These are phyloP conservation scores for Jaltomata sinuosa DNA, from an alignment of 257 asterid species.

Conservation along the genomic window DNA sequence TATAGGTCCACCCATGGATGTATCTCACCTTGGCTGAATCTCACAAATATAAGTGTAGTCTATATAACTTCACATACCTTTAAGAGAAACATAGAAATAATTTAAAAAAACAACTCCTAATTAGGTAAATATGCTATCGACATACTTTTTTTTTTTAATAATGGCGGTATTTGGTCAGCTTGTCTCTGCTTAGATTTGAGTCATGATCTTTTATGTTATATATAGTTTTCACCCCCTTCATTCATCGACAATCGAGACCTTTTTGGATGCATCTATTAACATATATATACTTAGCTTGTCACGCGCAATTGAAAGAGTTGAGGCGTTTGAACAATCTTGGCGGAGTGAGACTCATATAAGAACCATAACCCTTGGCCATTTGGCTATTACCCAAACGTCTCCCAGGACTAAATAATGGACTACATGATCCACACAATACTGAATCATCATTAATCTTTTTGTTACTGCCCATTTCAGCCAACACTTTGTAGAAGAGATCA, in stretches of 20 bases:
- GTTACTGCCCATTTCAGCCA: conserved; percentile 36
- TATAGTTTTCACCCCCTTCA: neutral
- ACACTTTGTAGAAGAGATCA: conserved; percentile 30
- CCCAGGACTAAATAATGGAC: conserved; percentile 8
- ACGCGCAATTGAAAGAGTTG: neutral
- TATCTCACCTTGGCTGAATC: neutral
- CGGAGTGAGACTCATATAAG: conserved; percentile 1
- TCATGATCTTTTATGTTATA: neutral
- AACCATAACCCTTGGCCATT: conserved; percentile 4
- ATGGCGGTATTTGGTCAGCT: neutral
- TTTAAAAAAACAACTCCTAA: neutral
- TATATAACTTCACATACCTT: neutral
- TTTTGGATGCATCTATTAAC: neutral
- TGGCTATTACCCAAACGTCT: conserved; percentile 9
- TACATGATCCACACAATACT: neutral
- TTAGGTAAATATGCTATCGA: neutral
- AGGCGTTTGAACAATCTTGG: conserved; percentile 3
- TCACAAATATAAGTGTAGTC: neutral
- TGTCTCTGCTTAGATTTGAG: no score
- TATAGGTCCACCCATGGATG: neutral
- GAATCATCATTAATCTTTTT: neutral
- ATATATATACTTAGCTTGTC: no score
- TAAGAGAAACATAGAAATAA: neutral
- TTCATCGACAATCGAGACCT: neutral
- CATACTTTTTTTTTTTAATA: neutral